Percentiles rank a stretch among this genome's conserved stretches.
These are phyloP conservation scores for Tolypocladium guangdongense DNA, from an alignment of 2,329 filamentous ascomycete species.

Conservation along the genomic window DNA sequence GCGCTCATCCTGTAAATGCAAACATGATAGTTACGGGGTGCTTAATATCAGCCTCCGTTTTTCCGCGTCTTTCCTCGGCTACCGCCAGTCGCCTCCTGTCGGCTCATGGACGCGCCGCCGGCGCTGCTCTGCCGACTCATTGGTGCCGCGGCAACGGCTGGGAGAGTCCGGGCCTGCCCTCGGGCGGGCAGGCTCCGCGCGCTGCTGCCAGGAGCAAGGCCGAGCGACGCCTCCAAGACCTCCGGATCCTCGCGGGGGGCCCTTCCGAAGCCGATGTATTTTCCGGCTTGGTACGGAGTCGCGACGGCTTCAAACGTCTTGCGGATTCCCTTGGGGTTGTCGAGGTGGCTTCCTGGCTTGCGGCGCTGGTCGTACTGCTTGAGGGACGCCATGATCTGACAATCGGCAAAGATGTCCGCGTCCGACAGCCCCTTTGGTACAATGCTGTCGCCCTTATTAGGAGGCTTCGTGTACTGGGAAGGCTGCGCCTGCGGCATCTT, in stretches of 20 bases:
- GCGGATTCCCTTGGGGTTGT: constrained; percentile 40
- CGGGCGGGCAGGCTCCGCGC: constrained; percentile 30
- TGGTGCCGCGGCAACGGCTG: constrained; percentile 24
- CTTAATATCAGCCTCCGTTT: constrained; percentile 9
- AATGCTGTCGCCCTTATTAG: constrained; percentile 44
- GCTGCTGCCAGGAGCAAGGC: constrained; percentile 31
- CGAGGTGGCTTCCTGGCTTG: constrained; percentile 45
- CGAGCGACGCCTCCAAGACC: constrained; percentile 36
- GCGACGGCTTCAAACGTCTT: constrained; percentile 45
- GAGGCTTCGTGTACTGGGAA: constrained; percentile 48
- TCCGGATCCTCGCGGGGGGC: constrained; percentile 36
- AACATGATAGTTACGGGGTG: neutral
- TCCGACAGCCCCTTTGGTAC: constrained; percentile 38
- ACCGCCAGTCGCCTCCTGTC: constrained; percentile 39
- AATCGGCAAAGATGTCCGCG: constrained; percentile 43
- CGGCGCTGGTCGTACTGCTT: constrained; percentile 43
- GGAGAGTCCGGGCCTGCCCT: constrained; percentile 9
- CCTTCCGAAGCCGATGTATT: constrained; percentile 37
- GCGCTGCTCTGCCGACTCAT: constrained; percentile 48
- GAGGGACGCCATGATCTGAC: constrained; percentile 47
- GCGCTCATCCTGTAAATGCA: constrained; percentile 1
- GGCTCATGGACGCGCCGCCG: constrained; percentile 45
- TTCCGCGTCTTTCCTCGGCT: constrained; percentile 34
- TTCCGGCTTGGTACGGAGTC: constrained; percentile 33
- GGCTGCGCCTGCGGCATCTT: constrained; percentile 48